Conservation (phyloP, 257 asterid genomes). For the Fraxinus anomala region DNA sequence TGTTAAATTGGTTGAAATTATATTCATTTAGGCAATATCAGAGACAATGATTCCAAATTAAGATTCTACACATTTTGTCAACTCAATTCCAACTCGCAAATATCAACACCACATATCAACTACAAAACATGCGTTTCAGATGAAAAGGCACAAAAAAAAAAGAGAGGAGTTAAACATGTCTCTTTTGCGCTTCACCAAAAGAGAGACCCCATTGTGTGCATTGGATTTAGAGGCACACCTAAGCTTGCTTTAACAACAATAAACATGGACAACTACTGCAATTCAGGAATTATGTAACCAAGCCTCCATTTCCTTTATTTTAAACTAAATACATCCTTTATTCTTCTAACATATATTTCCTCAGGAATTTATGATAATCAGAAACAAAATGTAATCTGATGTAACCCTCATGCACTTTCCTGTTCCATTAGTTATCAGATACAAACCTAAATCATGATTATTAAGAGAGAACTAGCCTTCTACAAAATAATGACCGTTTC, state of each 20-base stretch:
- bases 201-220: not conserved
- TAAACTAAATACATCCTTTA: not conserved
- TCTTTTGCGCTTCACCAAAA: not conserved
- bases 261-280: not conserved
- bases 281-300: not conserved
- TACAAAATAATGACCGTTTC: not conserved
- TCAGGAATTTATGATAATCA: conserved; percentile 2
- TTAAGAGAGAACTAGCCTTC: not conserved
- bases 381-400: not conserved
- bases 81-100: not conserved
- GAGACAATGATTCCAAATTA: no score
- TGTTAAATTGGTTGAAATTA: no score
- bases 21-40: no score
- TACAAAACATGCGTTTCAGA: no score
- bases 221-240: not conserved
- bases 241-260: not conserved
- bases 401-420: not conserved
- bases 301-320: not conserved
- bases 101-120: no score
- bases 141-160: no score
- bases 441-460: not conserved
- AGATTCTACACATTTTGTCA: not conserved
- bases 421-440: not conserved
- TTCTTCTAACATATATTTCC: not conserved
- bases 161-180: no score